A percentile compares a stretch with the other conserved stretches of the same genome.
These are phyloP conservation scores for Xylaria digitata DNA, from an alignment of 2,329 filamentous ascomycete species.

Conservation along the genomic window DNA sequence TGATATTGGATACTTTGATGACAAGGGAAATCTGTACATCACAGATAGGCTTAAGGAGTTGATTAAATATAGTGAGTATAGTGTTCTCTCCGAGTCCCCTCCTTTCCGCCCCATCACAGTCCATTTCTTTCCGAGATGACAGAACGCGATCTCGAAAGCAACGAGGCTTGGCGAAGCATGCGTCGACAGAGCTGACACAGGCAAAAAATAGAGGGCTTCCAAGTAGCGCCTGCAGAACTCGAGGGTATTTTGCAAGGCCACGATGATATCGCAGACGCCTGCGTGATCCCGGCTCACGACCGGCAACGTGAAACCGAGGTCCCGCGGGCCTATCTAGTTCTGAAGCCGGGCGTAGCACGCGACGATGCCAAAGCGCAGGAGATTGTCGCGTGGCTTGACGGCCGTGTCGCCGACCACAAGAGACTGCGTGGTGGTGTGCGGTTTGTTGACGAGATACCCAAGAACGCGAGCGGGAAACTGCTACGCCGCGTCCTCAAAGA, in stretches of 20 bases:
- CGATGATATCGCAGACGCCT: constrained; percentile 64
- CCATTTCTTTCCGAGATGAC: neutral
- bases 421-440: constrained; percentile 54
- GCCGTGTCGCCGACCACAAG: constrained; percentile 55
- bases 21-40: constrained; percentile 85
- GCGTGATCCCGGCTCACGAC: constrained; percentile 72
- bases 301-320: constrained; percentile 73
- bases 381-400: constrained; percentile 53
- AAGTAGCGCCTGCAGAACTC: constrained; percentile 75
- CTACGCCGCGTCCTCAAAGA: constrained; percentile 67
- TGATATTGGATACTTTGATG: constrained; percentile 83
- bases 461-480: constrained; percentile 73
- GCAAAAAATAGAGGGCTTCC: constrained; percentile 70
- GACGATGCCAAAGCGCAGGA: constrained; percentile 54
- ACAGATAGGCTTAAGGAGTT: constrained; percentile 84
- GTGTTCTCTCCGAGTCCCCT: constrained; percentile 39
- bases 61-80: constrained; percentile 67
- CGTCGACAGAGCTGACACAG: constrained; percentile 14
- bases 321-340: constrained; percentile 73
- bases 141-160: neutral
- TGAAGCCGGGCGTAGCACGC: constrained; percentile 53
- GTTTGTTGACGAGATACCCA: constrained; percentile 69
- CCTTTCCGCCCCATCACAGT: neutral
- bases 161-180: neutral
- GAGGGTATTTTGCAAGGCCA: constrained; percentile 61